Percentiles rank a stretch among this genome's conserved stretches.
Conservation (phyloP, 352 stramenopile genomes). For the Pythium pectinolyticum region DNA sequence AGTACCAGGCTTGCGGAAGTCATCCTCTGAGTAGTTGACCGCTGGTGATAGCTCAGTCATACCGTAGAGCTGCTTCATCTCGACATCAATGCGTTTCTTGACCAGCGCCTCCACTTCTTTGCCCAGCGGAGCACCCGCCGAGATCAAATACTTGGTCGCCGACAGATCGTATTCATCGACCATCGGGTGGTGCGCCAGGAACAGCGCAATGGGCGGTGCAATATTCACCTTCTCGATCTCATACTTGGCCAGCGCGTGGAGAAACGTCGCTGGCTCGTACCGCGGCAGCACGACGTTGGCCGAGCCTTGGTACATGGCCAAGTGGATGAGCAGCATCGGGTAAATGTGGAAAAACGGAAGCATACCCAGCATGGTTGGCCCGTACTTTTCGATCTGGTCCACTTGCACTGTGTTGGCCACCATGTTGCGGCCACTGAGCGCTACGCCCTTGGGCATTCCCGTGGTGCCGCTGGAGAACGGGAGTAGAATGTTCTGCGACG, state of each 20-base stretch:
- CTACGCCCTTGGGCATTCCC: conserved; percentile 87
- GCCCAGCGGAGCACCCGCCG: conserved; percentile 72
- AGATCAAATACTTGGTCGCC: conserved; percentile 69
- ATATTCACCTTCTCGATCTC: conserved; percentile 55
- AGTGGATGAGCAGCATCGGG: conserved; percentile 78
- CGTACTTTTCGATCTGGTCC: conserved; percentile 56
- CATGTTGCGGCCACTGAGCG: conserved; percentile 90
- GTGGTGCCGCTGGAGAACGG: conserved; percentile 95
- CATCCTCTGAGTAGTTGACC: conserved; percentile 28
- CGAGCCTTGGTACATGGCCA: conserved; percentile 74
- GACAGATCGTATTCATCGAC: conserved; percentile 92
- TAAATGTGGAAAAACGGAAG: conserved; percentile 97
- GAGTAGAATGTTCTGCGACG: conserved; percentile 55
- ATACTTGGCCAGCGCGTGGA: conserved; percentile 65
- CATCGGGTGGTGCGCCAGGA: conserved; percentile 85
- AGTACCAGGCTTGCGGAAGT: conserved; percentile 20
- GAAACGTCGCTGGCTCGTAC: conserved; percentile 90
- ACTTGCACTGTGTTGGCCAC: conserved; percentile 88
- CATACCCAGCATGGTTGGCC: conserved; percentile 48
- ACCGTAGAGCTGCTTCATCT: conserved; percentile 40
- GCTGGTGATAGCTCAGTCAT: conserved; percentile 44
- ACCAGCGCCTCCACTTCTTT: conserved; percentile 59
- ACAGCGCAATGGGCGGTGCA: conserved; percentile 85
- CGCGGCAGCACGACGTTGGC: conserved; percentile 86
- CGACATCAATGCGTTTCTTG: conserved; percentile 46